Percentiles rank a stretch among this genome's conserved stretches.
These are phyloP conservation scores for Eragrostis curvula DNA, from an alignment of 176 grass and related monocot genomes.

Conservation along the genomic window DNA sequence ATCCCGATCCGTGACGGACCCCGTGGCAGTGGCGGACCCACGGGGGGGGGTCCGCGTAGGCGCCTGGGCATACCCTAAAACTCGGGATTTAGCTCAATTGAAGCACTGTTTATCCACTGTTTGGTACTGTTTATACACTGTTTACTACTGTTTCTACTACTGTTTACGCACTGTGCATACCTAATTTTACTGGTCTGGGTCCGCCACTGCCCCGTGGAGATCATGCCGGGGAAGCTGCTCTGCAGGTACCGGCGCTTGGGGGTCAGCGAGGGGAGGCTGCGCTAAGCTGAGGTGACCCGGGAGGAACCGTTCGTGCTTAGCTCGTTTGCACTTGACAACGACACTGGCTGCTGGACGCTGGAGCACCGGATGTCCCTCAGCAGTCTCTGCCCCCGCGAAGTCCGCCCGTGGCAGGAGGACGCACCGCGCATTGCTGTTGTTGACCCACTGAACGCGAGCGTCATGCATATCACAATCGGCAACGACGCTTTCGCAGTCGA, in stretches of 20 bases:
- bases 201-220: too few species aligned
- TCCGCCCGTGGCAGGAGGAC: not conserved
- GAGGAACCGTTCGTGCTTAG: conserved; percentile 27
- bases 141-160: too few species aligned
- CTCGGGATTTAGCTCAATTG: too few species aligned
- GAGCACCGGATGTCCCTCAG: not conserved
- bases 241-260: conserved; percentile 1
- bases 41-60: too few species aligned
- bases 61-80: too few species aligned
- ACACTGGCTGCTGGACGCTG: conserved; percentile 8
- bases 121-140: too few species aligned
- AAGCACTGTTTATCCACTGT: too few species aligned
- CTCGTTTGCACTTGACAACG: conserved; percentile 6
- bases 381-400: not conserved
- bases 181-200: too few species aligned
- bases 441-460: conserved; percentile 4
- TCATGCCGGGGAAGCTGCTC: too few species aligned
- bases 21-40: too few species aligned
- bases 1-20: not conserved
- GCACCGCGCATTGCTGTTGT: not conserved
- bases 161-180: too few species aligned
- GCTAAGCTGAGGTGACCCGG: conserved; percentile 21
- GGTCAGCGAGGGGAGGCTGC: conserved; percentile 34
- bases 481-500: not conserved
- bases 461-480: not conserved